Conservation (phyloP, 306 rosid genomes). For the Sophora flavescens region DNA sequence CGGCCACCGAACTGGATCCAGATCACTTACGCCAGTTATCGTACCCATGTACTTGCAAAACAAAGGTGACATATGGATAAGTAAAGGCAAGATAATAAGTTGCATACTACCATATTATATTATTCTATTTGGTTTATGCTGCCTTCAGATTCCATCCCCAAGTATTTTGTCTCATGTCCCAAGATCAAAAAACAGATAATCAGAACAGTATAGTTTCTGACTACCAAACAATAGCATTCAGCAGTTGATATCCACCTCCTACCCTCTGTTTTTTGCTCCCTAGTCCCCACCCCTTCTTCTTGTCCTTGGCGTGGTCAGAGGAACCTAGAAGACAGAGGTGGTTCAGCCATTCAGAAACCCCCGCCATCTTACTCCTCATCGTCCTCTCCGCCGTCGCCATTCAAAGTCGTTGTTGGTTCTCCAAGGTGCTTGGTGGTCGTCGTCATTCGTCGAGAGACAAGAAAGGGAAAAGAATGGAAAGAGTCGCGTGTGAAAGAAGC, state of each 20-base stretch:
- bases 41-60: constrained; percentile 92
- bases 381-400: too few species aligned
- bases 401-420: too few species aligned
- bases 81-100: constrained; percentile 9
- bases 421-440: too few species aligned
- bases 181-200: constrained; percentile 1
- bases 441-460: too few species aligned
- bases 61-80: constrained; percentile 15
- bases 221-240: constrained; percentile 4
- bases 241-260: neutral
- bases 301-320: too few species aligned
- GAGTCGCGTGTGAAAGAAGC: too few species aligned
- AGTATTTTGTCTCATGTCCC: neutral
- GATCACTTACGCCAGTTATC: constrained; percentile 86
- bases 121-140: constrained; percentile 2
- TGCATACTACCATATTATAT: neutral
- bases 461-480: too few species aligned
- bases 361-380: too few species aligned
- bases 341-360: too few species aligned
- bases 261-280: too few species aligned
- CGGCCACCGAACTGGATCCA: constrained; percentile 88
- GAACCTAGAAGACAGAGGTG: too few species aligned
- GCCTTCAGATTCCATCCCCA: constrained; percentile 5
- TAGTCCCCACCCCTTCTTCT: too few species aligned
- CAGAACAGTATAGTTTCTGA: constrained; percentile 1